Conservation (phyloP, 1,284 basidiomycete species). For the Cutaneotrichosporon arboriforme region DNA sequence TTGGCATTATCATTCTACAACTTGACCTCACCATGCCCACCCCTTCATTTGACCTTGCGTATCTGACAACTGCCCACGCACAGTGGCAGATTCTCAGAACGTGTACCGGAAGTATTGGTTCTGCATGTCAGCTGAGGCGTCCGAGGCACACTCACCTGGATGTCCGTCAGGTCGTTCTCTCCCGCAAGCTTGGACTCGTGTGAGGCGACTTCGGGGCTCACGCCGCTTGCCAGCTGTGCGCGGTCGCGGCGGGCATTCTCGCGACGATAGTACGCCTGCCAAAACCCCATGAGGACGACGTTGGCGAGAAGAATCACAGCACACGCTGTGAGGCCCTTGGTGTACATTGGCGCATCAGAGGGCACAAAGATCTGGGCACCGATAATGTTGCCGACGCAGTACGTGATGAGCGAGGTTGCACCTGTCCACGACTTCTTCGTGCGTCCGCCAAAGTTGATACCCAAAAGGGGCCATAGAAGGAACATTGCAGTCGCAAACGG, state of each 20-base stretch:
- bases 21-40: no score
- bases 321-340: slow-evolving; percentile 17
- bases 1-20: no score
- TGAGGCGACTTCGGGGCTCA: slow-evolving; percentile 1
- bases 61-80: no score
- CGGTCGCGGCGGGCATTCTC: slow-evolving; percentile 7
- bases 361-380: slow-evolving; percentile 23
- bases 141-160: neutral
- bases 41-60: no score
- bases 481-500: slow-evolving; percentile 22
- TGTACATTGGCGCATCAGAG: slow-evolving; percentile 22
- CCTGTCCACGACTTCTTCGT: slow-evolving; percentile 29
- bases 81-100: neutral
- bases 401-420: slow-evolving; percentile 17
- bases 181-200: slow-evolving; percentile 3
- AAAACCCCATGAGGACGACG: slow-evolving; percentile 1
- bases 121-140: slow-evolving; percentile 7
- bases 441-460: slow-evolving; percentile 28
- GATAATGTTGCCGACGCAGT: slow-evolving; percentile 26
- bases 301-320: slow-evolving; percentile 15
- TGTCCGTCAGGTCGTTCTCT: slow-evolving; percentile 9
- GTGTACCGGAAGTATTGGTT: slow-evolving; percentile 15
- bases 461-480: slow-evolving; percentile 27
- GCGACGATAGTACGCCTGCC: slow-evolving; percentile 8
- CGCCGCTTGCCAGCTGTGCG: neutral